These are phyloP conservation scores for Zygoascus meyerae DNA, from an alignment of 1,139 yeast genomes.

Conservation along the genomic window DNA sequence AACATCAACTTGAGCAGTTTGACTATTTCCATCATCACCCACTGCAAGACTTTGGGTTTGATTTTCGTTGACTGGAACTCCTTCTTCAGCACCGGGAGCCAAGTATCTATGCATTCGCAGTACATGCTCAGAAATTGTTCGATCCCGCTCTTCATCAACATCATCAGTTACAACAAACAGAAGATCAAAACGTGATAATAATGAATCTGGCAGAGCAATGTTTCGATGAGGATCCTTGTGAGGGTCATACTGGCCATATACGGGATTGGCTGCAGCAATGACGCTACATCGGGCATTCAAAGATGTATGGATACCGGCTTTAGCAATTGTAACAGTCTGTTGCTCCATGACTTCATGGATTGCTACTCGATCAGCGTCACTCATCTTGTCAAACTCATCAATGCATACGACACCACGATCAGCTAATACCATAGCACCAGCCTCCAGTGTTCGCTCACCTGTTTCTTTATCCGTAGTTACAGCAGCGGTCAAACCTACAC, in stretches of 20 bases:
- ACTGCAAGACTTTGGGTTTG: conserved; percentile 67
- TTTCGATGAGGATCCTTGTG: conserved; percentile 96
- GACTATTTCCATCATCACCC: conserved; percentile 52
- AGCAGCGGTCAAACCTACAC: conserved; percentile 99
- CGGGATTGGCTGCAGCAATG: conserved; percentile 97
- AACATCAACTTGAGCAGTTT: conserved; percentile 35
- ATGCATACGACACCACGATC: conserved; percentile 97
- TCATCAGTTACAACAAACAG: conserved; percentile 95
- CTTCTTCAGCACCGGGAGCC: conserved; percentile 87
- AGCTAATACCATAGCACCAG: conserved; percentile 99
- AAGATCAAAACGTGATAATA: conserved; percentile 93
- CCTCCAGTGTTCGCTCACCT: conserved; percentile 93
- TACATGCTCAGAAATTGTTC: conserved; percentile 90
- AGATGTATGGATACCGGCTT: conserved; percentile 97
- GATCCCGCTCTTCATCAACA: conserved; percentile 75
- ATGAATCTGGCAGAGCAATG: conserved; percentile 94
- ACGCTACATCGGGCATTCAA: conserved; percentile 96
- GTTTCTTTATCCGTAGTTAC: conserved; percentile 96
- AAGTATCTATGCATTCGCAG: conserved; percentile 86
- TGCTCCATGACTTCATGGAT: conserved; percentile 99
- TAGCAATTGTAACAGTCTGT: conserved; percentile 96
- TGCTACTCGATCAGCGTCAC: conserved; percentile 93
- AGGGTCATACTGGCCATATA: conserved; percentile 93
- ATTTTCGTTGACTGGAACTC: conserved; percentile 87
- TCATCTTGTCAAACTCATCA: conserved; percentile 98